Base-by-base conservation (phyloP, 2,329 filamentous ascomycete genomes). In the Onygenales sp. region DNA sequence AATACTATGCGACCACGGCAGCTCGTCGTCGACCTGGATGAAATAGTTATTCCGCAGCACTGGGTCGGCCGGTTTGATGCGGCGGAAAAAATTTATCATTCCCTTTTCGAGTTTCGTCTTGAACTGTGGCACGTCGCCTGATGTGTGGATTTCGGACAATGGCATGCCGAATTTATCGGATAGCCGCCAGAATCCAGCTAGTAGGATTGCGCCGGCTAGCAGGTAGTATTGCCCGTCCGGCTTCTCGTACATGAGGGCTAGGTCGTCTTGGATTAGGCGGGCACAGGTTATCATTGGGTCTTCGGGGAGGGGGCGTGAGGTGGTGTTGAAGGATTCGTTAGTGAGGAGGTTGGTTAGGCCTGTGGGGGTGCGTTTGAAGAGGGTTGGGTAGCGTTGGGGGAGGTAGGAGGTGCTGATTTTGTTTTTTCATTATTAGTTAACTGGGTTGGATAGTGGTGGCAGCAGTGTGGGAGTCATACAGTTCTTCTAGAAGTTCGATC, bases 111-210 rank as follows among this genome's bases (percentile, higher is more conserved):
- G 73, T 64, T 88, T 89, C 60, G 81, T 74, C 55, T 78, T 78
- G 73, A 78, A 91, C 46, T 84, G 82, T 0, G 87, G 87, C 0
- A 95, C 89, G 58, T 87, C 77, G 45, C 85, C 89, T 0, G 80
- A 83, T 0, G 84, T 89, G 69, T 94, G 89, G 60, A 95, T 91
- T 53, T 91, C 83, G 0, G 82, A 83, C 6, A 94, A 72, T 1
- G 79, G 76, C 87, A 93, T 91, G 27, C 86, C 85, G 63, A 85
- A 81, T 69, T 95, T 94, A 65, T 94, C 88, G 53, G 82, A 75
- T 1, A 94, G 75, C 2, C 87, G 80, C 89, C 89, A 94, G 75
- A 94, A 94, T 0, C 89, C 89, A 0, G 89, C 79, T 0, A 94
- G 77, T 2, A 93, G 75, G 54, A 93, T 83, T 0, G 85, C 78